Base-by-base conservation (phyloP, 208 protist species). In the Trypanosoma congolense region DNA sequence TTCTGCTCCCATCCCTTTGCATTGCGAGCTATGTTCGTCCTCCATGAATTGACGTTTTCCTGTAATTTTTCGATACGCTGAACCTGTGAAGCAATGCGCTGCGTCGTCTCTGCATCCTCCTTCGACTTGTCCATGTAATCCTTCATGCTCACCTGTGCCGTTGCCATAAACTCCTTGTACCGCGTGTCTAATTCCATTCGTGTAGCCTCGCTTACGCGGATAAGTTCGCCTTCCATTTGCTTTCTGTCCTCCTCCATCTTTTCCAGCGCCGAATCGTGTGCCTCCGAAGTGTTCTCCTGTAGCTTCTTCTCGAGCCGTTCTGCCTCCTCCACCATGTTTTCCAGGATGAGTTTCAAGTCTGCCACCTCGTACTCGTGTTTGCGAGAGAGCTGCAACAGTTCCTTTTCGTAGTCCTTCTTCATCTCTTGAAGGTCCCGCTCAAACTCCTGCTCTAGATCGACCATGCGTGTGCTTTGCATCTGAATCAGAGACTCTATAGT, bases 91-190 rank as follows among this genome's bases (percentile, higher is more conserved):
- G 73, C 94, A 56, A 93, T 97, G 47, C 70, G 73, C 53, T 93
- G 80, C 16, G 90, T 93, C 0, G 83, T 92, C 49, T 98, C 92
- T 29, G 84, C 70, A 63, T 98, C 94, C 46, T 96, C 87, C 52
- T 97, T 97, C 12, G 93, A 95, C 57, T 96, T 88, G 55, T 97
- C 91, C 58, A 91, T 91, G 70, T 97, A 96, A 60, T 97, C 87
- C 63, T 97, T 95, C 89, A 96, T 96, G 49, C 94, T 92, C 21
- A 83, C 77, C 71, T 98, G 92, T 6, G 82, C 87, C 8, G 88
- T 90, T 3, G 68, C 75, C 87, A 91, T 96, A 61, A 93, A 96
- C 53, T 92, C 79, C 67, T 93, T 93, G 75, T 96, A 93, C 10
- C 87, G 77, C 12, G 75, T 52, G 36, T 93, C 84, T 28, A 96